Evolutionary conservation across 345 rosid genomes (phyloP), one percentile per base, ranked within the genome.

Genomic region (Ailanthus altissimus): DNA sequence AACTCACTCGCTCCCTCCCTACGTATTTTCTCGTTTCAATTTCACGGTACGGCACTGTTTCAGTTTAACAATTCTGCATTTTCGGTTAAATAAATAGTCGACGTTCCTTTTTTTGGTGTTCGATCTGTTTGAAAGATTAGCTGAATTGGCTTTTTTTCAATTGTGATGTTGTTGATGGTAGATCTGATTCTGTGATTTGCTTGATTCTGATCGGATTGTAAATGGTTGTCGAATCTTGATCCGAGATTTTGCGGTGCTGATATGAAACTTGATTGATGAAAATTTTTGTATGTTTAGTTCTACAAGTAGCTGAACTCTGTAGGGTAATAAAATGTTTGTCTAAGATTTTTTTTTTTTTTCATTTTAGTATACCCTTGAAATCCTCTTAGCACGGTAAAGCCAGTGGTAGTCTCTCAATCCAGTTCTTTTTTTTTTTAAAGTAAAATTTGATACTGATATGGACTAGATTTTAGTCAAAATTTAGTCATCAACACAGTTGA

Each of bases 151-250:
- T 7, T 71, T 32, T n/a, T 38, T 46, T 14, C n/a, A 46, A 42
- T 21, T 38, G 23, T 20, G 28, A 12, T 23, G 45, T 9, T 58
- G 7, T 45, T 14, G 23, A 4, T 57, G 60, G 9, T 60, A 26
- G 76, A 73, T 73, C 76, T 73, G 45, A 25, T 9, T 60, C 51
- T 25, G 38, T 18, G 16, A 21, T n/a, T 71, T 56, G 9, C 5
- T 72, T 42, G 8, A 57, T 14, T 57, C 40, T 72, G n/a, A 45
- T 46, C 14, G 0, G 13, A 32, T 12, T 20, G 10, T 20, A 8
- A 10, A 36, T 47, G 4, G n/a, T 43, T 43, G 3, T 10, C 32
- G 2, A 43, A 54, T 5, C 53, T 72, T 73, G 76, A 73, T 73
- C 57, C 26, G 53, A 18, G 0, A 26, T 46, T 42, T 5, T 45